Evolutionary conservation across 345 rosid species (phyloP), one percentile per base, ranked within the genome.

Genomic region (Hibiscus trionum): DNA sequence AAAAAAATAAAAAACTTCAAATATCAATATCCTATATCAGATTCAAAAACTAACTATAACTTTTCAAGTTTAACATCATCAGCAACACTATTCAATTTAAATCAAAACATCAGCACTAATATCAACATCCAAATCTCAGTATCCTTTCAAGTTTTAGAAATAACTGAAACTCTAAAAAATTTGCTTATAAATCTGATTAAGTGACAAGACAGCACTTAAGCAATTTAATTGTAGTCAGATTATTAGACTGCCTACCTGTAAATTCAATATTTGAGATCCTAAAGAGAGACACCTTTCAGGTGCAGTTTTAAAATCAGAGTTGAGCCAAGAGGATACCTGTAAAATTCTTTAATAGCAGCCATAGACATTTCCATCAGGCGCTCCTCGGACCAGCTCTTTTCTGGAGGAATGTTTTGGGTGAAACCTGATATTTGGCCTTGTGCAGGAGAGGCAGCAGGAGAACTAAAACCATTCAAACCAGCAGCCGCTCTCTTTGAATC

Each of bases 341-440:
- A 95, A 82, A 77, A 95, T 83, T 95, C 99, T 80, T 83, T 90
- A 69, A 95, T 93, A 61, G 99, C 87, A 37, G 82, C 82, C 81
- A 89, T 66, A 50, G 96, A 93, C 96, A 73, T 79, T 14, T 82
- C 86, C 3, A 70, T 79, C 52, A 90, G 77, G 33, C 37, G 82
- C 73, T 89, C 98, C 72, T 93, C 98, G 65, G 91, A 52, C 79
- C 66, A 77, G 69, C 70, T 74, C 70, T 76, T 86, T 69, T 88
- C 97, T 8, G 81, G 79, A 49, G 90, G 78, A 69, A 68, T 63
- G 75, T 76, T 84, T 72, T 78, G 87, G 21, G 89, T 11, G 15
- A 60, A 31, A 19, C 84, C 72, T 16, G 80, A 78, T 42, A 69
- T 82, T 75, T 80, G 89, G 50, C 80, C 81, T 73, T 52, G 83